Percentiles rank a stretch among this genome's conserved stretches.
phyloP scores from a whole-genome alignment of 2,329 filamentous ascomycete species.

The Pestalotiopsis sp. region DNA sequence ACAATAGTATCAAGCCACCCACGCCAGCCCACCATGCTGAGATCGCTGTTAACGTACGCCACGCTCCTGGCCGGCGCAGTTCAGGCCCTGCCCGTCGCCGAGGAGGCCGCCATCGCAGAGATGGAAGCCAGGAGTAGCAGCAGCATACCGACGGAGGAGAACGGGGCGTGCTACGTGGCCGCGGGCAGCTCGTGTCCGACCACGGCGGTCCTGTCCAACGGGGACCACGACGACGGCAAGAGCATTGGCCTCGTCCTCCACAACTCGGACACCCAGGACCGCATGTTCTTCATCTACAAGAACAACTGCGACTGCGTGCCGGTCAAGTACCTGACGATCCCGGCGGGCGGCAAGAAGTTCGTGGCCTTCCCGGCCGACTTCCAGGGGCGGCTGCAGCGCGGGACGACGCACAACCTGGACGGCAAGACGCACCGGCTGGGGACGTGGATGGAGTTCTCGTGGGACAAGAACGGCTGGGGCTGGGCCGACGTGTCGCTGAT shows the following conservation, averaged over 20 bases:
- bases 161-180: neutral
- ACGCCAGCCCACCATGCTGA: neutral
- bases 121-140: neutral
- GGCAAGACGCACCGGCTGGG: slow-evolving; percentile 26
- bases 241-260: slow-evolving; percentile 19
- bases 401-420: slow-evolving; percentile 26
- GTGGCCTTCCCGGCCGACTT: slow-evolving; percentile 27
- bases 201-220: slow-evolving; percentile 2
- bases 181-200: neutral
- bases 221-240: slow-evolving; percentile 20
- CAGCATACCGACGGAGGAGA: neutral
- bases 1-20: neutral
- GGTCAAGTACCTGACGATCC: slow-evolving; percentile 30
- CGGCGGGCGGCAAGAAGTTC: slow-evolving; percentile 22
- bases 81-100: neutral
- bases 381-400: slow-evolving; percentile 28
- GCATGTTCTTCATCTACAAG: slow-evolving; percentile 27
- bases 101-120: neutral
- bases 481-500: slow-evolving; percentile 32
- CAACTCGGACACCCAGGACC: slow-evolving; percentile 19
- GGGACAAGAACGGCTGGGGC: slow-evolving; percentile 23
- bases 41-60: neutral
- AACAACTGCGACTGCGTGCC: slow-evolving; percentile 29
- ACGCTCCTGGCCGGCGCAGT: neutral
- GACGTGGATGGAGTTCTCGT: slow-evolving; percentile 29